A percentile compares a stretch with the other conserved stretches of the same genome.
These are phyloP conservation scores for Pisolithus orientalis DNA, from an alignment of 768 basidiomycete genomes.

Conservation along the genomic window DNA sequence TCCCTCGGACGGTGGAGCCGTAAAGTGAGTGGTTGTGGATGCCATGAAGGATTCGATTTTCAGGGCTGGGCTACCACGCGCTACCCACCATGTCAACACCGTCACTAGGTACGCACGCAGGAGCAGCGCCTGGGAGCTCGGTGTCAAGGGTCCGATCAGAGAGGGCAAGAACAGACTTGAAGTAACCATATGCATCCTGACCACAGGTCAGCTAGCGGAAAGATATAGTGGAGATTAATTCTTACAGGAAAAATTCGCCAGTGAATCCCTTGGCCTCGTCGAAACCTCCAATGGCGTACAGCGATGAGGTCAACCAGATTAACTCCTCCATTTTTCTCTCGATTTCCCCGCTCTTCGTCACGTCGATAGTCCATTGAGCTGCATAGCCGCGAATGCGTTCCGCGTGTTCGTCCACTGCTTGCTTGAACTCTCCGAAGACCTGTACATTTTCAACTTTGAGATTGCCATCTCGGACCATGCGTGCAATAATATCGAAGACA, in stretches of 20 bases:
- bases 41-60: conserved; percentile 28
- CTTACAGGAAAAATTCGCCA: conserved; percentile 47
- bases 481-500: conserved; percentile 46
- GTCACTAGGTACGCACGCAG: conserved; percentile 24
- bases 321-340: conserved; percentile 61
- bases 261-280: conserved; percentile 42
- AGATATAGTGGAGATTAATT: not conserved
- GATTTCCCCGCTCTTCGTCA: conserved; percentile 30
- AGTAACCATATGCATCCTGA: conserved; percentile 25
- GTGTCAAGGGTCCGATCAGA: conserved; percentile 11
- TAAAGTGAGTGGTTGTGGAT: conserved; percentile 9
- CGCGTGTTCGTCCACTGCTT: not conserved
- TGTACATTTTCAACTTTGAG: conserved; percentile 12
- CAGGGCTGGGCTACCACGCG: conserved; percentile 23
- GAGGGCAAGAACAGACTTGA: conserved; percentile 26
- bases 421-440: conserved; percentile 13
- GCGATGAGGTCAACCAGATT: conserved; percentile 43
- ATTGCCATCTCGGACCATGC: conserved; percentile 42
- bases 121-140: conserved; percentile 17
- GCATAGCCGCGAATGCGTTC: conserved; percentile 15
- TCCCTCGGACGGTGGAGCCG: too few relatives aligned
- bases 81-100: conserved; percentile 23
- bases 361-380: conserved; percentile 36
- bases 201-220: not conserved
- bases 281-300: conserved; percentile 55